Percentiles rank a stretch among this genome's conserved stretches.
Conservation (phyloP, 768 basidiomycete genomes). For the Phylloporus rhodoxanthus region DNA sequence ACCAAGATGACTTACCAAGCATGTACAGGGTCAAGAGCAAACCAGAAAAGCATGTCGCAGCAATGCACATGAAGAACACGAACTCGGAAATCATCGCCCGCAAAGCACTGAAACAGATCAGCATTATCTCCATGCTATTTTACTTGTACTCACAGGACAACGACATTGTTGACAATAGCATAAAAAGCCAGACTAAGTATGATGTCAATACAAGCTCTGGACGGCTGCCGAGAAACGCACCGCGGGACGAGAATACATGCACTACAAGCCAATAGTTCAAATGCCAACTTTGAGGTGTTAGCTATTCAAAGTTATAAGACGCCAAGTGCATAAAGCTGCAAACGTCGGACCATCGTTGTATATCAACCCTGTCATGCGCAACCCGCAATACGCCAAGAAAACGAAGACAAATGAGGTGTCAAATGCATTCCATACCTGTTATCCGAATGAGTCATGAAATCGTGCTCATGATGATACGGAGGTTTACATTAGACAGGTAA, state of each 20-base stretch:
- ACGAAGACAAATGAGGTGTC: constrained; percentile 70
- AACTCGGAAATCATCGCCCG: constrained; percentile 81
- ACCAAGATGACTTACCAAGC: constrained; percentile 33
- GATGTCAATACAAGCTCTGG: neutral
- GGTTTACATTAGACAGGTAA: constrained; percentile 74
- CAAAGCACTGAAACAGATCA: constrained; percentile 49
- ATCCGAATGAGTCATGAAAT: constrained; percentile 1
- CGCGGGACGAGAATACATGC: constrained; percentile 84
- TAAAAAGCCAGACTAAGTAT: constrained; percentile 65
- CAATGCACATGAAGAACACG: constrained; percentile 72
- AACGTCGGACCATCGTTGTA: constrained; percentile 42
- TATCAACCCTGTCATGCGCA: constrained; percentile 61
- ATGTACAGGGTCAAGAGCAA: constrained; percentile 52
- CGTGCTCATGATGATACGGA: neutral
- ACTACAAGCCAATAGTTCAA: constrained; percentile 79
- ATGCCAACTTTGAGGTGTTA: constrained; percentile 52
- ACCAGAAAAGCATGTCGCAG: constrained; percentile 77
- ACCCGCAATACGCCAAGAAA: constrained; percentile 59
- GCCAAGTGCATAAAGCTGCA: neutral
- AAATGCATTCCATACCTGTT: constrained; percentile 86
- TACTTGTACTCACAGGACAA: constrained; percentile 55
- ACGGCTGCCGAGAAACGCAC: constrained; percentile 28
- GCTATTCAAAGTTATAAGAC: constrained; percentile 25
- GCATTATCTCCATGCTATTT: neutral
- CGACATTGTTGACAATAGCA: constrained; percentile 69